A percentile compares a stretch with the other conserved stretches of the same genome.
phyloP scores from a whole-genome alignment of 495 filamentous ascomycete genomes.

The Aspergillus ellipticus region DNA sequence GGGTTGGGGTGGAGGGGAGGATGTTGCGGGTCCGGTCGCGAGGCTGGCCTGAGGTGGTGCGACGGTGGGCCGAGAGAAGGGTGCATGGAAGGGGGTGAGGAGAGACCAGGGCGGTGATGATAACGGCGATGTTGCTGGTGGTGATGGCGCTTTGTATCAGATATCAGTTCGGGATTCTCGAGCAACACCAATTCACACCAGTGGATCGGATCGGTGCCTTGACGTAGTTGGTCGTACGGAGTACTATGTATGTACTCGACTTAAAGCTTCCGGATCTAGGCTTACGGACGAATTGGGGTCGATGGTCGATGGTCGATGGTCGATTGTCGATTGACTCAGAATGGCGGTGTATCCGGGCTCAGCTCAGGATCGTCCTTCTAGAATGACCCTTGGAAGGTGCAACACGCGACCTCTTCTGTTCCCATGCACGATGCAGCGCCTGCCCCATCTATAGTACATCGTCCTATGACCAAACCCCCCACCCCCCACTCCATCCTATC shows the following conservation, averaged over 20 bases:
- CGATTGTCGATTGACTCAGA: too few relatives aligned
- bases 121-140: slow-evolving; percentile 6
- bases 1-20: slow-evolving; percentile 8
- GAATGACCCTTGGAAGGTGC: not conserved
- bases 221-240: not conserved
- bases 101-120: not conserved
- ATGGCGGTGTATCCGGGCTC: not conserved
- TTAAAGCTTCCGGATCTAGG: too few relatives aligned
- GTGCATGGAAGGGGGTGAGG: not conserved
- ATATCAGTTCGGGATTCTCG: slow-evolving; percentile 9
- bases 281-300: too few relatives aligned
- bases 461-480: not conserved
- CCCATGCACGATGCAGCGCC: too few relatives aligned
- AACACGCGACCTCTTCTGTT: too few relatives aligned
- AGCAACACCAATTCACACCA: slow-evolving; percentile 10
- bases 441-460: too few relatives aligned
- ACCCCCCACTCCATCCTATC: not conserved
- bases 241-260: not conserved
- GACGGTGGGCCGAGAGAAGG: not conserved
- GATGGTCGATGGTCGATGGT: too few relatives aligned
- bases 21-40: slow-evolving; percentile 13
- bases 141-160: slow-evolving; percentile 10
- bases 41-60: not conserved
- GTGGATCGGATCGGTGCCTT: slow-evolving; percentile 3
- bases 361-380: not conserved